A percentile compares a stretch with the other conserved stretches of the same genome.
These are phyloP conservation scores for Hypholoma sublateritium DNA, from an alignment of 768 basidiomycete genomes.

Conservation along the genomic window DNA sequence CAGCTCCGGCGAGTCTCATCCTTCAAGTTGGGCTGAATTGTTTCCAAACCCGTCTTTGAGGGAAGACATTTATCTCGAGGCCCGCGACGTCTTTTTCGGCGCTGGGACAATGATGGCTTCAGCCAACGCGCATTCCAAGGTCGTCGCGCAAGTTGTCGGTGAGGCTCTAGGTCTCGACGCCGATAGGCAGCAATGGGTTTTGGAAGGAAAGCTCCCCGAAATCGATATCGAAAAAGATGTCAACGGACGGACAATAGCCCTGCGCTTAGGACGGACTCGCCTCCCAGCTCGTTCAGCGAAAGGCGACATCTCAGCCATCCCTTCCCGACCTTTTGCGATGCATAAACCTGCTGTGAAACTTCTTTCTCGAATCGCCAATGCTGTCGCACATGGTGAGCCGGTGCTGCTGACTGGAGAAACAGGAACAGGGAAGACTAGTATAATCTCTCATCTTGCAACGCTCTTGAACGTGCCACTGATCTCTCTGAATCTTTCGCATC, in stretches of 20 bases:
- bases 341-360: conserved; percentile 82
- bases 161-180: conserved; percentile 62
- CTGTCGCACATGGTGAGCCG: conserved; percentile 75
- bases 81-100: conserved; percentile 91
- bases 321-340: conserved; percentile 75
- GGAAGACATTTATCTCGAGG: conserved; percentile 88
- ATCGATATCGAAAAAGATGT: conserved; percentile 67
- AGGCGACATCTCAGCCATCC: conserved; percentile 29
- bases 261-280: conserved; percentile 64
- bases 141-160: conserved; percentile 55
- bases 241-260: conserved; percentile 56
- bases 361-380: conserved; percentile 76
- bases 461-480: conserved; percentile 75
- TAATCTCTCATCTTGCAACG: conserved; percentile 82
- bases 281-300: conserved; percentile 47
- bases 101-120: conserved; percentile 53
- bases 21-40: conserved; percentile 37
- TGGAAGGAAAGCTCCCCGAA: conserved; percentile 64
- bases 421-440: conserved; percentile 98
- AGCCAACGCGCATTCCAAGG: conserved; percentile 47
- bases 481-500: conserved; percentile 92
- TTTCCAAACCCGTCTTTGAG: conserved; percentile 75
- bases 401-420: conserved; percentile 95
- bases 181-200: conserved; percentile 72
- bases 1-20: conserved; percentile 7